Conservation (phyloP, 768 basidiomycete genomes). For the Boletus tomentosulus region DNA sequence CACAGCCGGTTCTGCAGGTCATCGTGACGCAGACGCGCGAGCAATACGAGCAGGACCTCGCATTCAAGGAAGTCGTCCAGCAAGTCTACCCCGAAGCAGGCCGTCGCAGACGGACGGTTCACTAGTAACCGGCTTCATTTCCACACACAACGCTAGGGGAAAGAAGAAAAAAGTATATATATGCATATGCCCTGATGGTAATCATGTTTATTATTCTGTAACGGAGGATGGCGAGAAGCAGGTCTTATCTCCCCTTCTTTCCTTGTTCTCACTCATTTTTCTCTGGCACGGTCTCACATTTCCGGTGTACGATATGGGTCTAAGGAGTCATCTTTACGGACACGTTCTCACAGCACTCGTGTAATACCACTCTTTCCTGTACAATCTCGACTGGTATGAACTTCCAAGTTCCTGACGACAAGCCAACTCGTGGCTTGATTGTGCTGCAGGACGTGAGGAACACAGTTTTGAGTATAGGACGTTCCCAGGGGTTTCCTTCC, state of each 20-base stretch:
- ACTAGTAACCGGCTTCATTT: neutral
- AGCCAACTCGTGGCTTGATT: neutral
- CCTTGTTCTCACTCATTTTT: neutral
- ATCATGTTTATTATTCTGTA: constrained; percentile 22
- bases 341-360: neutral
- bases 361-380: neutral
- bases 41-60: constrained; percentile 31
- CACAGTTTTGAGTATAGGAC: neutral
- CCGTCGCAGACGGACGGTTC: constrained; percentile 14
- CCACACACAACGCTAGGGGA: neutral
- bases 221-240: constrained; percentile 13
- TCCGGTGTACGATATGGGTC: neutral
- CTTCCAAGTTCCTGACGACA: neutral
- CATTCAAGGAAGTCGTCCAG: constrained; percentile 29
- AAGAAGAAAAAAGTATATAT: constrained; percentile 12
- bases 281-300: neutral
- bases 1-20: constrained; percentile 28
- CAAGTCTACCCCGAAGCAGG: constrained; percentile 25
- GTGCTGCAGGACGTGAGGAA: neutral
- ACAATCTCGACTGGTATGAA: neutral
- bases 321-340: neutral
- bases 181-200: constrained; percentile 2
- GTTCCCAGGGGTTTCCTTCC: neutral
- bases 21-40: constrained; percentile 33
- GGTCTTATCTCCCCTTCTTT: constrained; percentile 10